A percentile compares a stretch with the other conserved stretches of the same genome.
Evolutionary conservation across 106 monocot species (phyloP).

Genomic region (Acorus gramineus): DNA sequence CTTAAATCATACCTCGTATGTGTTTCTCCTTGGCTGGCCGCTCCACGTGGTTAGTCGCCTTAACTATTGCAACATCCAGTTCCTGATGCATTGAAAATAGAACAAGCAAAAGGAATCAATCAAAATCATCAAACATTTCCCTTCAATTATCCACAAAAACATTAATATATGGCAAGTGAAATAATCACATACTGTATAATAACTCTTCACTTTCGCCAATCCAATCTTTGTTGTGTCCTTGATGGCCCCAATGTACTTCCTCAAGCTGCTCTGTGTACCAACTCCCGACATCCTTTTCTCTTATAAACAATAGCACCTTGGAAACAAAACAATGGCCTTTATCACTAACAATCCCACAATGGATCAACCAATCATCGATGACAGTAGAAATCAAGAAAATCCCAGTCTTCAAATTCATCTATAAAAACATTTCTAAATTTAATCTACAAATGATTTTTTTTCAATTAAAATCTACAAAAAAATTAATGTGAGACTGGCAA

Average conservation of each 20-base stretch:
- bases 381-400: too few species aligned
- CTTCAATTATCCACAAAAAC: too few species aligned
- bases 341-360: too few species aligned
- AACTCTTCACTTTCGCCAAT: conserved; percentile 94
- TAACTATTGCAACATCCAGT: conserved; percentile 81
- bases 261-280: conserved; percentile 16
- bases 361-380: too few species aligned
- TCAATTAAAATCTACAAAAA: too few species aligned
- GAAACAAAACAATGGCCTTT: too few species aligned
- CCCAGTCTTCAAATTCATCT: too few species aligned
- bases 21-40: conserved; percentile 86
- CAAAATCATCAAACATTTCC: background rate
- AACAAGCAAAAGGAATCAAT: background rate
- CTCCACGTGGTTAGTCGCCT: conserved; percentile 86
- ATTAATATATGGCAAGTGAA: background rate
- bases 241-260: conserved; percentile 54
- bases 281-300: conserved; percentile 20
- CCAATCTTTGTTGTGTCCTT: conserved; percentile 86
- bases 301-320: too few species aligned
- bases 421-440: too few species aligned
- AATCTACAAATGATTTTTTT: too few species aligned
- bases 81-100: conserved; percentile 34
- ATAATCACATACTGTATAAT: conserved; percentile 55
- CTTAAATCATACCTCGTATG: conserved; percentile 40
- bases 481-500: too few species aligned